Conservation (phyloP, 306 rosid genomes). For the Vigna radiata region DNA sequence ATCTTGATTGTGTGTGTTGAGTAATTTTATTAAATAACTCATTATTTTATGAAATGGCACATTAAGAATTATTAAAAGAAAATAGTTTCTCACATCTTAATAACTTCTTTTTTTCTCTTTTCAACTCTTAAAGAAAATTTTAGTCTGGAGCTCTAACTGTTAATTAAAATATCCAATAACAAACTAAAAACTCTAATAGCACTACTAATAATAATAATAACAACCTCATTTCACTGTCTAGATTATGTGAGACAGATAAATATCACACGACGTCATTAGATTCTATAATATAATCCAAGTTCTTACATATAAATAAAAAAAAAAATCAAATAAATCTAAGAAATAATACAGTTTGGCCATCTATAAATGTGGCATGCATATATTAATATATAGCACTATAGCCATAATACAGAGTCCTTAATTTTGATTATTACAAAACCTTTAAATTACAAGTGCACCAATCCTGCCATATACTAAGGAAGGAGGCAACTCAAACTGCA, state of each 20-base stretch:
- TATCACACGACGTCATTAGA: background rate
- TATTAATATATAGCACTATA: constrained; percentile 38
- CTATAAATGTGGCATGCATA: constrained; percentile 45
- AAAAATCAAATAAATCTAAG: constrained; percentile 22
- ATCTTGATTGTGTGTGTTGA: too few species aligned
- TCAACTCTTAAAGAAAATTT: too few species aligned
- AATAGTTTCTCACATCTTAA: too few species aligned
- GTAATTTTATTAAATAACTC: too few species aligned
- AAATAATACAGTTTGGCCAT: constrained; percentile 44
- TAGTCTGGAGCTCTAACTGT: background rate
- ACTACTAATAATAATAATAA: background rate
- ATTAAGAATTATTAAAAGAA: too few species aligned
- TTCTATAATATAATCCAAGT: background rate
- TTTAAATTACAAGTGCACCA: constrained; percentile 39
- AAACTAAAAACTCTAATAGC: background rate
- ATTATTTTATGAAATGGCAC: too few species aligned
- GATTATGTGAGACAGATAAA: background rate
- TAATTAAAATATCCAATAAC: background rate
- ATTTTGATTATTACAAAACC: constrained; percentile 42
- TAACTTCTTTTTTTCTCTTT: too few species aligned
- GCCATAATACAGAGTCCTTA: constrained; percentile 42
- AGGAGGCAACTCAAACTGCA: constrained; percentile 49
- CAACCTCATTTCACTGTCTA: background rate
- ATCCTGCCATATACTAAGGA: constrained; percentile 39
- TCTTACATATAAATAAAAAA: background rate